These are phyloP conservation scores for Myriangium duriaei DNA, from an alignment of 2,329 filamentous ascomycete genomes.

Conservation along the genomic window DNA sequence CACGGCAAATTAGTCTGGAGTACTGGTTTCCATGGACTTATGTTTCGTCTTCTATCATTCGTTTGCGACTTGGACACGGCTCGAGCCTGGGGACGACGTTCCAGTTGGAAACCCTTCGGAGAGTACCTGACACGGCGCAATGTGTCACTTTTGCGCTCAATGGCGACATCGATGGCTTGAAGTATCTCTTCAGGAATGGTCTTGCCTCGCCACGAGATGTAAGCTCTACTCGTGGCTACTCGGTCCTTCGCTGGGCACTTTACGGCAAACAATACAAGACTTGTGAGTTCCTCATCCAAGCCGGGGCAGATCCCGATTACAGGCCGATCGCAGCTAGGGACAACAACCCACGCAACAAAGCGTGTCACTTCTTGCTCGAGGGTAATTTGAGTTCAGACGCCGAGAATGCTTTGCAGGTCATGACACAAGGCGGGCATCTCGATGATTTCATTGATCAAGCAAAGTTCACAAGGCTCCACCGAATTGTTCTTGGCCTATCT, in stretches of 20 bases:
- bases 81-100: slow-evolving; percentile 17
- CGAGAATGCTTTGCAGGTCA: slow-evolving; percentile 11
- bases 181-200: slow-evolving; percentile 20
- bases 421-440: slow-evolving; percentile 12
- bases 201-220: slow-evolving; percentile 23
- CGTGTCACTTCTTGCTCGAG: slow-evolving; percentile 17
- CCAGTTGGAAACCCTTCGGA: slow-evolving; percentile 19
- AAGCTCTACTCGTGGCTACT: slow-evolving; percentile 22
- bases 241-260: slow-evolving; percentile 24
- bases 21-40: slow-evolving; percentile 23
- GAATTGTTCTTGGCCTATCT: slow-evolving; percentile 17
- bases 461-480: slow-evolving; percentile 16
- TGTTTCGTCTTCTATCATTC: slow-evolving; percentile 20
- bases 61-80: slow-evolving; percentile 17
- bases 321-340: slow-evolving; percentile 16
- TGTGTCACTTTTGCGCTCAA: slow-evolving; percentile 21
- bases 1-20: slow-evolving; percentile 18
- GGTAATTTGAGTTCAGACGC: slow-evolving; percentile 13
- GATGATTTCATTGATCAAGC: slow-evolving; percentile 18
- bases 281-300: slow-evolving; percentile 19
- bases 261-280: slow-evolving; percentile 24
- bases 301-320: slow-evolving; percentile 22
- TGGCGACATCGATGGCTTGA: slow-evolving; percentile 22
- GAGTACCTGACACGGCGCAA: slow-evolving; percentile 20
- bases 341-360: slow-evolving; percentile 18